These are phyloP conservation scores for Globisporangium cederbergense DNA, from an alignment of 352 stramenopile genomes.

Conservation along the genomic window DNA sequence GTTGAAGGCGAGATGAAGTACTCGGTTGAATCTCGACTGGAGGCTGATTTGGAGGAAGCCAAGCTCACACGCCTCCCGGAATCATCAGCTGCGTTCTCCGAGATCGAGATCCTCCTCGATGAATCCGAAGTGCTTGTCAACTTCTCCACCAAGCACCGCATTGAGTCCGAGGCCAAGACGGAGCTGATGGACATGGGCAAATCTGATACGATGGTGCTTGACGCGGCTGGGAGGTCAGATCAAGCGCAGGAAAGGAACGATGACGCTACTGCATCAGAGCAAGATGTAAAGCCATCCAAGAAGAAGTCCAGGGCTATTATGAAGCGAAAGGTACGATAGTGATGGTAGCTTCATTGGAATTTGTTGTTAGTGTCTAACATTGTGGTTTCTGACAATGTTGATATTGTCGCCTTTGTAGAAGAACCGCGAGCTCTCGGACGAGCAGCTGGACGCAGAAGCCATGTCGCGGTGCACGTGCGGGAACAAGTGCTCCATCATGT, in stretches of 20 bases:
- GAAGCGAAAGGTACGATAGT: constrained; percentile 17
- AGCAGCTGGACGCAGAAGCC: constrained; percentile 53
- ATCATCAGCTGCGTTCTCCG: not conserved
- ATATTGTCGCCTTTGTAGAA: constrained; percentile 5
- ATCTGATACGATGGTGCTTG: constrained; percentile 21
- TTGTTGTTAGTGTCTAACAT: not conserved
- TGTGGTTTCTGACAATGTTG: not conserved
- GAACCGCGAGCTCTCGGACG: constrained; percentile 19
- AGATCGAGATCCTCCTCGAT: constrained; percentile 2
- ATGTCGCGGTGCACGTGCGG: constrained; percentile 68
- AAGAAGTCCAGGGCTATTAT: constrained; percentile 16
- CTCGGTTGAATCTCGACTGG: not conserved
- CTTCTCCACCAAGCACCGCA: constrained; percentile 3
- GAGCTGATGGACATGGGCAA: constrained; percentile 28
- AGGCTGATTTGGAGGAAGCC: constrained; percentile 6
- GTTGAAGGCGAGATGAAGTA: constrained; percentile 7
- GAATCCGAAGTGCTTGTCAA: constrained; percentile 8
- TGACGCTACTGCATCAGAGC: constrained; percentile 4
- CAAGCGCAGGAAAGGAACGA: constrained; percentile 8
- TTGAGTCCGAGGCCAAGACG: constrained; percentile 21
- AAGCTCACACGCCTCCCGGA: not conserved
- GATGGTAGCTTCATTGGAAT: not conserved
- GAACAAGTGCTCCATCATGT: constrained; percentile 63
- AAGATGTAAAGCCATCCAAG: constrained; percentile 11
- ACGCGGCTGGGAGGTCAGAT: not conserved